phyloP scores from a whole-genome alignment of 73 alveolate species.

The Tetrahymena malaccensis region DNA sequence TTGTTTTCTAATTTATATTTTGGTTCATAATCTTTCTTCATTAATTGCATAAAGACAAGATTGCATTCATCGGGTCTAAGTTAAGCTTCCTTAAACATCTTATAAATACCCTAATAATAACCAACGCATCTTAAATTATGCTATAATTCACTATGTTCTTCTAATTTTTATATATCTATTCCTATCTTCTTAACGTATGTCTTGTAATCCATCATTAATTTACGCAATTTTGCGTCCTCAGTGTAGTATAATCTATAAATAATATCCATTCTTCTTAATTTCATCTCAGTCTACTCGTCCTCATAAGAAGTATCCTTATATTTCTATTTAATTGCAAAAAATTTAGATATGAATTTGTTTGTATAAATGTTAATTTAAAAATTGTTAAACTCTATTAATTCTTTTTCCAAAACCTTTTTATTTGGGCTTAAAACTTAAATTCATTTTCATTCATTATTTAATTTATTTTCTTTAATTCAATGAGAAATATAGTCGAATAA shows the following conservation, averaged over 20 bases:
- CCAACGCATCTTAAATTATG: background rate
- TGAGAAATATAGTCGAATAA: too few species aligned
- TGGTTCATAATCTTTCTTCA: background rate
- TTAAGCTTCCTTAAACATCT: background rate
- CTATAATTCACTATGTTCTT: background rate
- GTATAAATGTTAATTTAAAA: too few species aligned
- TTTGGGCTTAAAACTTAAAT: too few species aligned
- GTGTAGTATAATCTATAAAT: background rate
- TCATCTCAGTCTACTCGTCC: background rate
- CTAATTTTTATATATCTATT: background rate
- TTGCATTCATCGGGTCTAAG: background rate
- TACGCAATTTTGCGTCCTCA: background rate
- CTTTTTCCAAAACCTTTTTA: too few species aligned
- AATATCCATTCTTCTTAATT: background rate
- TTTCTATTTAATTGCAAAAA: background rate
- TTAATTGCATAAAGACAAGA: background rate
- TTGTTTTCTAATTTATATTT: background rate
- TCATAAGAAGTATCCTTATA: background rate
- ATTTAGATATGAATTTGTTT: too few species aligned
- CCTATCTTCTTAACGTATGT: background rate
- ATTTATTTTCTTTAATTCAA: too few species aligned
- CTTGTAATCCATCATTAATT: background rate
- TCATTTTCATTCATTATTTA: too few species aligned
- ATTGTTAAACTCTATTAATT: too few species aligned
- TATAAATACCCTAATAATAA: background rate